phyloP scores from a whole-genome alignment of 202 grass and related monocot genomes.

The Bolboschoenoplectus hybrid region DNA sequence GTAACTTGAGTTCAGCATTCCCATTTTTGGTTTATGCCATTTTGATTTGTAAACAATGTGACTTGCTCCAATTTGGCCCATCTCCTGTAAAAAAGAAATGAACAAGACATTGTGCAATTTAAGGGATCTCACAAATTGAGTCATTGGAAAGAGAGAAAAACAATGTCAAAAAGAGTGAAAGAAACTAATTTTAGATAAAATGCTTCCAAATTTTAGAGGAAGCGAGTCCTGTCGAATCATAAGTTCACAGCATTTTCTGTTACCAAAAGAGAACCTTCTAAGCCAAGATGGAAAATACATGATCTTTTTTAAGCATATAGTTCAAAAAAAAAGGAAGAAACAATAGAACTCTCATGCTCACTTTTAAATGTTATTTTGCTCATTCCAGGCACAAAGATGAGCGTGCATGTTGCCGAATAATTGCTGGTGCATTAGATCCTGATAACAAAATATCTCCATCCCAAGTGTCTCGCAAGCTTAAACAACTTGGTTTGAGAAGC shows the following conservation, averaged over 20 bases:
- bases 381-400: conserved; percentile 80
- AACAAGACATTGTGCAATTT: neutral
- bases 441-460: conserved; percentile 67
- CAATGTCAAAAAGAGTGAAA: conserved; percentile 2
- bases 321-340: conserved; percentile 1
- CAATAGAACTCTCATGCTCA: conserved; percentile 16
- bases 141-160: neutral
- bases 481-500: conserved; percentile 74
- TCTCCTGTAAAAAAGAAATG: neutral
- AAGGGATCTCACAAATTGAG: neutral
- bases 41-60: neutral
- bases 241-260: neutral
- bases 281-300: neutral
- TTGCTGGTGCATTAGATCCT: conserved; percentile 85
- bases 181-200: neutral
- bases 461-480: conserved; percentile 85
- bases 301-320: neutral
- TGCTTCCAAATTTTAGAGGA: conserved; percentile 3
- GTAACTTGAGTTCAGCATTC: neutral
- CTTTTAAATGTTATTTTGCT: conserved; percentile 31
- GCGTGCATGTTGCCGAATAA: conserved; percentile 60
- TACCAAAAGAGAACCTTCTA: neutral
- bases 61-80: neutral
- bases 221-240: neutral
- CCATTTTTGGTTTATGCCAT: neutral